Base-by-base conservation (phyloP, 352 stramenopile species). In the Phytophthora lateralis region DNA sequence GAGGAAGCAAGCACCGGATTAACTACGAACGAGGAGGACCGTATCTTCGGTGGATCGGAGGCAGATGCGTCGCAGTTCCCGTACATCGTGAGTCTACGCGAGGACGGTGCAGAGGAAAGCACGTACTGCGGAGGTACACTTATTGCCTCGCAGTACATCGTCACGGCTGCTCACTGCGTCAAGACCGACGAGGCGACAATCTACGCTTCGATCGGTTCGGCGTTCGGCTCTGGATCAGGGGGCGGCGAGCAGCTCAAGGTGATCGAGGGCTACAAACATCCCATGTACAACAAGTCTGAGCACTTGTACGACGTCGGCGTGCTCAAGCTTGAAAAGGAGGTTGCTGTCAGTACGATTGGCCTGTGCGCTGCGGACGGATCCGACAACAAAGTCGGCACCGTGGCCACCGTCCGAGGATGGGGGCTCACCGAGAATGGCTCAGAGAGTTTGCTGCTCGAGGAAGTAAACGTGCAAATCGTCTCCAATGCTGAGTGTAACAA, bases 161-260 rank as follows among this genome's bases (percentile, higher is more conserved):
- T 90, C 34, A 93, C 81, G 34, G 84, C 84, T n/a, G 84, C 69
- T 8, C 84, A 93, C 55, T 93, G 84, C 63, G 76, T 88, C 41
- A 80, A 82, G 61, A 72, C 61, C 35, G 64, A 75, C 39, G 46
- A 69, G 24, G 11, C 52, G 29, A 52, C 63, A 6, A 74, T 85
- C 32, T 87, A 79, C 63, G 80, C 71, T 48, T 88, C 76, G 14
- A 70, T 90, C 38, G 76, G 75, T 20, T 87, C 78, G 8, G 66
- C 66, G 37, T 86, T 70, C 54, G 56, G 60, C 6, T 81, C 49
- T 4, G 80, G 78, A 55, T 60, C 48, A 4, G 50, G 57, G 12
- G 68, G 83, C 8, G 80, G 80, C 34, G 67, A 86, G 61, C 78
- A 75, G 32, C 71, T 88, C 21, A 69, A 77, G 30, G 76, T 90